phyloP scores from a whole-genome alignment of 106 monocot genomes.

The Dioscorea alata region DNA sequence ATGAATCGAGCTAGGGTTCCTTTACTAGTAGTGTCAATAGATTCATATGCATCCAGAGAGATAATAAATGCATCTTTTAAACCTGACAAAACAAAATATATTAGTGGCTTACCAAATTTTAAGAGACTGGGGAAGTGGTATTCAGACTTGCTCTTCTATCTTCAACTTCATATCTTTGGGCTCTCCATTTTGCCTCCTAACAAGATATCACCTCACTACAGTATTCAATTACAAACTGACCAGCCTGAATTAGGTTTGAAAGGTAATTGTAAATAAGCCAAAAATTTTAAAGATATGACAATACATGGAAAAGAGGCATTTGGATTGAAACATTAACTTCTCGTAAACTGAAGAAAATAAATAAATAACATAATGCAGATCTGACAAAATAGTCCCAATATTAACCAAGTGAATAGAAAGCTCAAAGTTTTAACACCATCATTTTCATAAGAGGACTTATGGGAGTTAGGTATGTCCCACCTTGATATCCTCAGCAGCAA shows the following conservation, averaged over 20 bases:
- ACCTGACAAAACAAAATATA: constrained; percentile 29
- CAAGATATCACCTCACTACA: constrained; percentile 98
- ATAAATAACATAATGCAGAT: too few species aligned
- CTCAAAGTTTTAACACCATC: too few species aligned
- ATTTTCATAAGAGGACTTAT: too few species aligned
- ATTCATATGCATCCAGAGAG: constrained; percentile 69
- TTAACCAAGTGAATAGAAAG: too few species aligned
- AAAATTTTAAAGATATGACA: too few species aligned
- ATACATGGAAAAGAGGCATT: too few species aligned
- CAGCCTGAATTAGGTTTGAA: constrained; percentile 38
- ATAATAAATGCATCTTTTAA: constrained; percentile 90
- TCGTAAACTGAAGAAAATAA: too few species aligned
- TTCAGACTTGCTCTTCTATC: constrained; percentile 23
- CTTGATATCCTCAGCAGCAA: constrained; percentile 79
- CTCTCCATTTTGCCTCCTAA: constrained; percentile 71
- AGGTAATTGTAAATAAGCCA: too few species aligned
- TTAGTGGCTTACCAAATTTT: neutral
- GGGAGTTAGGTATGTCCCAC: constrained; percentile 6
- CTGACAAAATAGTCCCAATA: too few species aligned
- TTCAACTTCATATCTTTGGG: constrained; percentile 76
- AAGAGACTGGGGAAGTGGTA: neutral
- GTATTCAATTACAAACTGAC: constrained; percentile 96
- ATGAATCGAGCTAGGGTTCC: constrained; percentile 93
- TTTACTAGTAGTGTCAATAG: constrained; percentile 90
- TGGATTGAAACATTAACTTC: too few species aligned